Percentiles rank a stretch among this genome's conserved stretches.
These are phyloP conservation scores for Apophysomyces trapeziformis DNA, from an alignment of 371 early-diverging fungal species.

Conservation along the genomic window DNA sequence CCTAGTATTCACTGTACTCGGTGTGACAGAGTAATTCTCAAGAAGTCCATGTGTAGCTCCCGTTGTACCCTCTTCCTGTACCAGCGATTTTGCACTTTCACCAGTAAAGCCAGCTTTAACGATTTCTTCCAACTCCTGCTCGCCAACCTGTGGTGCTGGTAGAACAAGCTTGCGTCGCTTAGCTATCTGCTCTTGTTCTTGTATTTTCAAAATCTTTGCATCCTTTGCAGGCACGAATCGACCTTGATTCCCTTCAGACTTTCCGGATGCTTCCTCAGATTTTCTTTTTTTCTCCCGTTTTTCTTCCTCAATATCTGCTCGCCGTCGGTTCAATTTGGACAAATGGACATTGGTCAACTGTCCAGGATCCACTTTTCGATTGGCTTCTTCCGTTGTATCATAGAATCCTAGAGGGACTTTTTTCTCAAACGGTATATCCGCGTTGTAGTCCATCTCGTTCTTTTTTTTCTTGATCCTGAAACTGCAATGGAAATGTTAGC, in stretches of 20 bases:
- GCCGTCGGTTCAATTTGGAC: constrained; percentile 81
- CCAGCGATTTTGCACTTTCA: constrained; percentile 75
- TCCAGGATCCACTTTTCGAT: constrained; percentile 59
- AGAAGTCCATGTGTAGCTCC: constrained; percentile 71
- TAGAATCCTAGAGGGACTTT: constrained; percentile 89
- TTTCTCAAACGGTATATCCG: constrained; percentile 94
- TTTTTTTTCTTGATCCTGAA: constrained; percentile 65
- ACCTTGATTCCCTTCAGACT: constrained; percentile 52
- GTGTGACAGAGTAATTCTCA: constrained; percentile 72
- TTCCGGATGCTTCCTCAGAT: constrained; percentile 57
- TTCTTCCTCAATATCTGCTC: constrained; percentile 63
- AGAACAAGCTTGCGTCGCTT: constrained; percentile 82
- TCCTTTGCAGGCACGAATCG: constrained; percentile 60
- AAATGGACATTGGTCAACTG: constrained; percentile 68
- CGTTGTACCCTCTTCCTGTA: constrained; percentile 62
- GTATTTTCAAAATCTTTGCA: constrained; percentile 62
- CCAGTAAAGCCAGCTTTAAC: constrained; percentile 88
- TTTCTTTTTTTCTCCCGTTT: constrained; percentile 81
- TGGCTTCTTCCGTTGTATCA: constrained; percentile 87
- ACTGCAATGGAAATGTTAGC: constrained; percentile 20
- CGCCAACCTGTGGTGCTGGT: constrained; percentile 92
- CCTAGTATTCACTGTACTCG: constrained; percentile 49
- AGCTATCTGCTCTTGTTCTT: constrained; percentile 72
- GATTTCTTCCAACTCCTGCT: constrained; percentile 89
- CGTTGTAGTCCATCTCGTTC: constrained; percentile 92